Base-by-base conservation (phyloP, 768 basidiomycete species). In the Lentinula aciculospora region DNA sequence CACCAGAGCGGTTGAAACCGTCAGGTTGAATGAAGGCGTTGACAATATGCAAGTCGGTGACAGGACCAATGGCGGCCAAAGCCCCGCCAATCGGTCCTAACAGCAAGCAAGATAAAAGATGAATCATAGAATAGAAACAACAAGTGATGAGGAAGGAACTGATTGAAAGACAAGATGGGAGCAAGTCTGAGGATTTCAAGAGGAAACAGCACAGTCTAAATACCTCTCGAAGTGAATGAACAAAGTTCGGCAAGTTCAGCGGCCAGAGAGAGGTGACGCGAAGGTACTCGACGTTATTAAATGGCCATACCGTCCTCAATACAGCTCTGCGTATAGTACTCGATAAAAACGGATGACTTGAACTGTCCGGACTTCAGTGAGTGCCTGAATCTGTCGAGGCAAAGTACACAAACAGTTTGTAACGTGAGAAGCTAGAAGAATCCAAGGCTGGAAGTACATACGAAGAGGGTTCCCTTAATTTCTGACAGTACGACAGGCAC, bases 1-100 rank as follows among this genome's bases (percentile, higher is more conserved):
- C 69, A 27, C 76, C 67, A 34, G 61, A 59, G 31, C 61, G 61
- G 64, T 46, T 39, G 50, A 67, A 74, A n/a, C 74, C 74, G 58
- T 75, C 74, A 0, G 74, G 74, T 10, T 70, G 60, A 40, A 76
- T 70, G n/a, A 68, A 61, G 53, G 65, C 66, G 60, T 74, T 76
- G 17, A 58, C 53, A 37, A 74, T 62, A 57, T 64, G 62, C 10
- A 74, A 66, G 19, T 69, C 62, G 34, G 63, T 56, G 17, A 51
- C 45, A 21, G 59, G 53, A 21, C 55, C 59, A 31, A 60, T 55
- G 29, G 54, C 49, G n/a, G 49, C 49, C 29, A 50, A 34, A 21
- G 49, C 49, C 29, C 29, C 31, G 31, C 32, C 49, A 17, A 50
- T 32, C 17, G 29, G 49, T 50, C 49, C 49, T 21, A 29, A 50